Evolutionary conservation across 2,329 filamentous ascomycete species (phyloP), one percentile per base, ranked within the genome.

Genomic region (Fusarium aywerte): DNA sequence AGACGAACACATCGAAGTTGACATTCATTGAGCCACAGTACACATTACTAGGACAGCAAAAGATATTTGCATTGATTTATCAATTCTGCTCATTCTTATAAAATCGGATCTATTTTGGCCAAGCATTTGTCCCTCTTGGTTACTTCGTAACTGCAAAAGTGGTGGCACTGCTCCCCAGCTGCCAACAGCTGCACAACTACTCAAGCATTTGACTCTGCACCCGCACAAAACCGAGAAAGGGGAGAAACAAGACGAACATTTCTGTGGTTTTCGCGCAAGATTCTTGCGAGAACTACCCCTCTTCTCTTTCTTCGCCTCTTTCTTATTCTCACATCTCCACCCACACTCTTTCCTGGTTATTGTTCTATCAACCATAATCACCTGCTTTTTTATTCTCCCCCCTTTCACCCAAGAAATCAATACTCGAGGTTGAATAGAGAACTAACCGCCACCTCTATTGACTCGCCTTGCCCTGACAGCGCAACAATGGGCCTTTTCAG

Each of bases 401-500:
- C 12, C 21, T 33, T 23, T 39, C 20, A 11, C 18, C 18, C 10
- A 21, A 35, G 20, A n/a, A 35, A 12, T 29, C n/a, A 25, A 13
- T n/a, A 16, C 18, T 33, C 31, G 44, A 52, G 40, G 18, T 13
- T 51, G 39, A 38, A 32, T 12, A 47, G 4, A 5, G 20, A 53
- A 23, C 10, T 33, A 40, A 35, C 35, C 27, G 8, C 23, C 12
- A 4, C 21, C 3, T 20, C 15, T 16, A 23, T 20, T 18, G 12
- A 36, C 39, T 32, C 16, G 42, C 12, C 53, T 25, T 36, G 10
- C 32, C 20, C 40, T 44, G 63, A 53, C 32, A 43, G 25, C 21
- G 40, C 31, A 25, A 59, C 31, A 40, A 75, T 74, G 73, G 68
- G 65, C n/a, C 55, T 64, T 40, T 57, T 70, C 15, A 63, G 53